These are phyloP conservation scores for Ganoderma lucidum DNA, from an alignment of 1,284 basidiomycete genomes.

Conservation along the genomic window DNA sequence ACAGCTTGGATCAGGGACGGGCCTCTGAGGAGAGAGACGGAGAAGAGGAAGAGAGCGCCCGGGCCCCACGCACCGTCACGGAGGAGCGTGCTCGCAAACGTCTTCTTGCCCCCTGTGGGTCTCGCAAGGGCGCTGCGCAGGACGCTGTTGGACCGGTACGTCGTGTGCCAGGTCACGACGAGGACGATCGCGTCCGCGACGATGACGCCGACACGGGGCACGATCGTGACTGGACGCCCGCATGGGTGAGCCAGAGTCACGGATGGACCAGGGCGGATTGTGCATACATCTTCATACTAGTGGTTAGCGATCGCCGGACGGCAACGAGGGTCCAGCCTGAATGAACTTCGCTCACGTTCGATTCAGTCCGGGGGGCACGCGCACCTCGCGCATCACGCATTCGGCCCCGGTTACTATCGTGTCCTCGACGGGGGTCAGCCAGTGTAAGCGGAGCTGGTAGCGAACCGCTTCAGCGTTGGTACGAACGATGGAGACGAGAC, in stretches of 20 bases:
- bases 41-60: too few relatives aligned
- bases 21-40: too few relatives aligned
- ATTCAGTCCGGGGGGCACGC: not conserved
- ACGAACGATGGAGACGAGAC: not conserved
- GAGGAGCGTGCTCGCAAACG: not conserved
- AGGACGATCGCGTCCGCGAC: constrained; percentile 4
- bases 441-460: not conserved
- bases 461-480: not conserved
- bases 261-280: too few relatives aligned
- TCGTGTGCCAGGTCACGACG: not conserved
- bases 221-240: not conserved
- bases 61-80: not conserved
- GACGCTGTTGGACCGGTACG: constrained; percentile 1
- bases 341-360: not conserved
- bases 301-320: not conserved
- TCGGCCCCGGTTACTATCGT: not conserved
- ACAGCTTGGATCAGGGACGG: not conserved
- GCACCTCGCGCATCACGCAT: constrained; percentile 2
- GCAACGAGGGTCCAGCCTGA: not conserved
- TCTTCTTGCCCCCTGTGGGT: not conserved
- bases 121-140: not conserved
- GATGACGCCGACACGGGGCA: not conserved
- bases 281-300: not conserved
- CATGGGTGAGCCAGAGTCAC: not conserved
- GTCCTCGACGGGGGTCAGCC: constrained; percentile 1